Evolutionary conservation across 1,139 yeast species (phyloP).

Genomic region (Geotrichum cucujoidarum): DNA sequence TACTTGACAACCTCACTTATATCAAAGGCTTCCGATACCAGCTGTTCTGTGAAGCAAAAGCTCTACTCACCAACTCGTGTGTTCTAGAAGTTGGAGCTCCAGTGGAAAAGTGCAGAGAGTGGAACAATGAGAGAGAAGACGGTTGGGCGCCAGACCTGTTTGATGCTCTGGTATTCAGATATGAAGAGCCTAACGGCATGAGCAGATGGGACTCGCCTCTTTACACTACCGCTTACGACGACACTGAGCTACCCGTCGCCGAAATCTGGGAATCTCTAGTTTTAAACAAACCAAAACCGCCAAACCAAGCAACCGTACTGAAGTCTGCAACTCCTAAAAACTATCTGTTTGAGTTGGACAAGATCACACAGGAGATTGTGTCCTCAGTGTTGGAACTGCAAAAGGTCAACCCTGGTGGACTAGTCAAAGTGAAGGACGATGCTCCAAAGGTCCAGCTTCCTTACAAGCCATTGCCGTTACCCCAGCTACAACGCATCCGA

Average conservation of each 20-base stretch:
- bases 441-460: constrained; percentile 57
- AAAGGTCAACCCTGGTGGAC: constrained; percentile 53
- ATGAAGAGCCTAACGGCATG: constrained; percentile 86
- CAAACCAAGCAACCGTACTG: constrained; percentile 39
- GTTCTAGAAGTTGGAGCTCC: constrained; percentile 76
- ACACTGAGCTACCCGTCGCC: constrained; percentile 54
- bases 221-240: constrained; percentile 61
- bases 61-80: constrained; percentile 74
- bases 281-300: constrained; percentile 50
- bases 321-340: constrained; percentile 77
- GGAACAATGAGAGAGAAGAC: constrained; percentile 47
- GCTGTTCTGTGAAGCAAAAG: constrained; percentile 87
- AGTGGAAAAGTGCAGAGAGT: constrained; percentile 51
- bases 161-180: constrained; percentile 70
- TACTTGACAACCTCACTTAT: constrained; percentile 80
- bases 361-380: constrained; percentile 60
- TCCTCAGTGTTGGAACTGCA: constrained; percentile 56
- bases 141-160: constrained; percentile 69
- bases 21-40: constrained; percentile 96
- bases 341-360: constrained; percentile 75
- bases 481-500: constrained; percentile 77
- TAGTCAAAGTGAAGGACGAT: constrained; percentile 39
- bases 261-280: constrained; percentile 71
- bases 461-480: constrained; percentile 54
- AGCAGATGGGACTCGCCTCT: constrained; percentile 94